Evolutionary conservation across 352 stramenopile genomes (phyloP), one percentile per base, ranked within the genome.

Genomic region (Phytophthora fragariaefolia): DNA sequence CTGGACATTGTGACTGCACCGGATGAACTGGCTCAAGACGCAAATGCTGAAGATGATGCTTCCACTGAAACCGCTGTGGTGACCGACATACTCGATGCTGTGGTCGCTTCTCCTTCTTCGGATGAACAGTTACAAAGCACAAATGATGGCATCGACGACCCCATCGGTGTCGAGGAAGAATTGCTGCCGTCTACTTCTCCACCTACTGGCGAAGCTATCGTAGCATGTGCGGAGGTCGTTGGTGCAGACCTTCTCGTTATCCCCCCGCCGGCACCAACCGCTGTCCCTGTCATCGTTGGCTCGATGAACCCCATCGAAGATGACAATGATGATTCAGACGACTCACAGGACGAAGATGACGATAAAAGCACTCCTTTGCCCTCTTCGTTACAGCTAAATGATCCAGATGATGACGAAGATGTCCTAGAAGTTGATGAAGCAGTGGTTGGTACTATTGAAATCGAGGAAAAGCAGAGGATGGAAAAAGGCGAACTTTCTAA

Each of bases 381-480:
- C 32, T 62, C 58, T n/a, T 60, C 62, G 10, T 45, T 77, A 18
- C 52, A 62, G 22, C 42, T 74, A 28, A 43, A 54, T 27, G 52
- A 57, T 1, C 20, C 34, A 46, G 72, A 79, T 12, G 69, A 79
- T 18, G 77, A 85, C 20, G 79, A 83, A n/a, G 79, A 87, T 15
- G 69, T 81, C n/a, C 43, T 87, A 34, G 79, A 87, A 30, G 51
- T 85, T 30, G 69, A 87, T 60, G 27, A 58, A 23, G 53, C 61
- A 2, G 74, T 85, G 9, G 59, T 72, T 6, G 70, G 49, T 15
- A 73, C 53, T 56, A 46, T 76, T 27, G 45, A 73, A 40, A 66
- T 66, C 55, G 63, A 73, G 47, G 36, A 69, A n/a, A 66, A 63
- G 6, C 57, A 73, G 24, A 58, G 56, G 4, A 9, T 53, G 20